These are phyloP conservation scores for Candida peoriensis DNA, from an alignment of 805 yeast species.

Conservation along the genomic window DNA sequence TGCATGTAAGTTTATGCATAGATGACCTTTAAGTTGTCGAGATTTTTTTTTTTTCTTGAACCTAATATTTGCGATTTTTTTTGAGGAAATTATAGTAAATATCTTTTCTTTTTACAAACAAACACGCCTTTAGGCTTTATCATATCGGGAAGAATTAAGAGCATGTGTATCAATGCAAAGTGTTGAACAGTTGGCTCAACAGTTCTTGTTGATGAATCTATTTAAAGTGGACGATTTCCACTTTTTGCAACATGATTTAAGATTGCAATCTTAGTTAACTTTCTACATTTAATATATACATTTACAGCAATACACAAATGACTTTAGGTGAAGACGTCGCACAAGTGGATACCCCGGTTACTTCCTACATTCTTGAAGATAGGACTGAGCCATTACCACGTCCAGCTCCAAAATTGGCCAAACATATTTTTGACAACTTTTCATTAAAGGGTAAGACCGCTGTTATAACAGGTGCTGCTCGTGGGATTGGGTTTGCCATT, in stretches of 20 bases:
- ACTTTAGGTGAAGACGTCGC: slow-evolving; percentile 2
- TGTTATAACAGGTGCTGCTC: slow-evolving; percentile 78
- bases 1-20: slow-evolving; percentile 4
- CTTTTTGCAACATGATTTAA: neutral
- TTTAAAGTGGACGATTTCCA: neutral
- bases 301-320: too few relatives aligned
- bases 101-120: too few relatives aligned
- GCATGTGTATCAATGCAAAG: too few relatives aligned
- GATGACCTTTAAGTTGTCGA: slow-evolving; percentile 8
- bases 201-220: neutral
- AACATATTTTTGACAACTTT: slow-evolving; percentile 60
- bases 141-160: too few relatives aligned
- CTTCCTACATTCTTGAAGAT: slow-evolving; percentile 22
- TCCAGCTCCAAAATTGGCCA: slow-evolving; percentile 45
- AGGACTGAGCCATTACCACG: slow-evolving; percentile 40
- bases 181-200: too few relatives aligned
- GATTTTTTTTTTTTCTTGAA: too few relatives aligned
- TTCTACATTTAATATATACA: neutral
- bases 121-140: too few relatives aligned
- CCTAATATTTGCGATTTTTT: too few relatives aligned
- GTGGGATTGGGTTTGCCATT: slow-evolving; percentile 78
- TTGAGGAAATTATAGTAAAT: too few relatives aligned
- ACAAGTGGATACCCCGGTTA: too few relatives aligned
- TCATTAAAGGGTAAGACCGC: slow-evolving; percentile 80
- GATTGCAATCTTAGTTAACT: neutral